phyloP scores from a whole-genome alignment of 495 filamentous ascomycete genomes.

The Xylaria castorea region DNA sequence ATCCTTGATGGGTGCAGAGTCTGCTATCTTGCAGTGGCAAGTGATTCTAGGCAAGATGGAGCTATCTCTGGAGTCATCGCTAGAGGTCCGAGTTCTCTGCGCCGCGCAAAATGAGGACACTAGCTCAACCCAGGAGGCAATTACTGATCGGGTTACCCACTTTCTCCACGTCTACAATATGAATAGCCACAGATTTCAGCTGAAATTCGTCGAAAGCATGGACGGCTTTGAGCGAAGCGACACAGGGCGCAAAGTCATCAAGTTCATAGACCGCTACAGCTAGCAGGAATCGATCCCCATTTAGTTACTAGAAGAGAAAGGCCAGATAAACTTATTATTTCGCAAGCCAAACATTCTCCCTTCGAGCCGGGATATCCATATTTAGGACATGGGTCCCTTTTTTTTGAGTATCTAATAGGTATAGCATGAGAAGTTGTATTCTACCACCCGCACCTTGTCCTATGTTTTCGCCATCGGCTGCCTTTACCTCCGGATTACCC shows the following conservation, averaged over 20 bases:
- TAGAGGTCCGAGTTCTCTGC: conserved; percentile 23
- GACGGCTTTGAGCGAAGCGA: conserved; percentile 30
- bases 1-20: conserved; percentile 27
- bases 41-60: conserved; percentile 38
- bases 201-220: conserved; percentile 1
- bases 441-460: neutral
- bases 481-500: neutral
- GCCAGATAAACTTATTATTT: neutral
- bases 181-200: conserved; percentile 17
- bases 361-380: neutral
- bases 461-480: neutral
- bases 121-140: neutral
- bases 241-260: conserved; percentile 36
- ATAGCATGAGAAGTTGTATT: neutral
- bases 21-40: conserved; percentile 47
- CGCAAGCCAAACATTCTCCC: neutral
- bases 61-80: conserved; percentile 31
- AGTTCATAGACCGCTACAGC: conserved; percentile 33
- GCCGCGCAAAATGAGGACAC: neutral
- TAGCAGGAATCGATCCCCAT: neutral
- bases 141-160: neutral
- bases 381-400: neutral
- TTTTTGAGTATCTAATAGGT: neutral
- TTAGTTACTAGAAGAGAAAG: neutral
- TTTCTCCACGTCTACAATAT: neutral